Percentiles rank a stretch among this genome's conserved stretches.
These are phyloP conservation scores for Yamadazyma akitaensis DNA, from an alignment of 805 yeast species.

Conservation along the genomic window DNA sequence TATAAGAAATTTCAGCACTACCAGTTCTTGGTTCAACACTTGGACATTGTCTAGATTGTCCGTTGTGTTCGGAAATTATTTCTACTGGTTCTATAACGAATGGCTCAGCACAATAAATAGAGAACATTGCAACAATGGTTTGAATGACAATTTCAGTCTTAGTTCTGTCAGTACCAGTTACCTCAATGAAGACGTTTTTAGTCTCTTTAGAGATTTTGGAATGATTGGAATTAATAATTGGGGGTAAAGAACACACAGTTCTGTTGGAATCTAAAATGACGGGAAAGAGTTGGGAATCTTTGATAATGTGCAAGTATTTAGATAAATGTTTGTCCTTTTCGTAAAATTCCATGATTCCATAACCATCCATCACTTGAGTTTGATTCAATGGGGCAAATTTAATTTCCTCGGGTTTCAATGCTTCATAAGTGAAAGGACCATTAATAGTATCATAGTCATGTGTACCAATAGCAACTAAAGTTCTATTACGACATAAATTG, in stretches of 20 bases:
- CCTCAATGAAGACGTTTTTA: conserved; percentile 83
- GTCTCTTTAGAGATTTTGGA: conserved; percentile 86
- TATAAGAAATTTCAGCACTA: conserved; percentile 75
- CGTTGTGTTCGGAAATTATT: conserved; percentile 77
- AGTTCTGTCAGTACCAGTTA: conserved; percentile 93
- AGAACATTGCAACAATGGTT: conserved; percentile 93
- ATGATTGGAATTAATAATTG: conserved; percentile 89
- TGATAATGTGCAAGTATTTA: conserved; percentile 82
- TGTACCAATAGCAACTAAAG: conserved; percentile 97
- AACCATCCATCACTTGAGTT: conserved; percentile 66
- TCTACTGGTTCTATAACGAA: conserved; percentile 89
- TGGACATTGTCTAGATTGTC: conserved; percentile 74
- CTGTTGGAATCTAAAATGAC: conserved; percentile 76
- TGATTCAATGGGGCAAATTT: conserved; percentile 75
- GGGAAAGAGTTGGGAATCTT: conserved; percentile 86
- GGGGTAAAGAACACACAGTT: conserved; percentile 89
- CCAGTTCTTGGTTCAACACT: conserved; percentile 62
- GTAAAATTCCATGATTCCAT: conserved; percentile 81
- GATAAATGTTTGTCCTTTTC: conserved; percentile 88
- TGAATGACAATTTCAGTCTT: conserved; percentile 91
- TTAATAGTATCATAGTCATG: conserved; percentile 82
- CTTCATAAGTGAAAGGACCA: conserved; percentile 87
- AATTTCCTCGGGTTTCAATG: conserved; percentile 72
- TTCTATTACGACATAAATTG: conserved; percentile 94
- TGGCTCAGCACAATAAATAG: conserved; percentile 76